Percentiles rank a stretch among this genome's conserved stretches.
Conservation (phyloP, 169 alveolate genomes). For the Cyclospora cayetanensis region DNA sequence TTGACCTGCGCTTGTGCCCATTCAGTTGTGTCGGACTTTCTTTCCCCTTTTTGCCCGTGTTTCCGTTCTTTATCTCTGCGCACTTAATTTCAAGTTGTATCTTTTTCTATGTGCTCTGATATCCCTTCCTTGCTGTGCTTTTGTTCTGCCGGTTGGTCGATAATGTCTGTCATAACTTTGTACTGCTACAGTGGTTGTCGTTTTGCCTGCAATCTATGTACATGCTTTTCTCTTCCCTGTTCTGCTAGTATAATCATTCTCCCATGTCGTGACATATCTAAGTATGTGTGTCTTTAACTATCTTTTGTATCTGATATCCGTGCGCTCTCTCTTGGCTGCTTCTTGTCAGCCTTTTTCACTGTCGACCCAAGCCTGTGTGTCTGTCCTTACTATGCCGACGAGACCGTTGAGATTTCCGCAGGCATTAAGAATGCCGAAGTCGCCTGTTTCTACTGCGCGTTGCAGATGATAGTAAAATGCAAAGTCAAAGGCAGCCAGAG, state of each 20-base stretch:
- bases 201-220: too few species aligned
- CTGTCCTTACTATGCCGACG: constrained; percentile 47
- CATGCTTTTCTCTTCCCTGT: too few species aligned
- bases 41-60: neutral
- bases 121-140: neutral
- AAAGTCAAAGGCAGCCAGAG: constrained; percentile 58
- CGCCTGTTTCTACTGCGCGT: constrained; percentile 21
- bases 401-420: constrained; percentile 43
- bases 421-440: neutral
- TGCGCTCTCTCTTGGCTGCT: too few species aligned
- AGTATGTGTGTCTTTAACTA: too few species aligned
- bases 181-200: too few species aligned
- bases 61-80: neutral
- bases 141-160: neutral
- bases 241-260: too few species aligned
- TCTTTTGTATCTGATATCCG: too few species aligned
- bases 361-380: too few species aligned
- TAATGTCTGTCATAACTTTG: too few species aligned
- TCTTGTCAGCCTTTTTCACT: too few species aligned
- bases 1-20: neutral
- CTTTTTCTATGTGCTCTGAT: neutral
- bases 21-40: neutral
- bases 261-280: too few species aligned
- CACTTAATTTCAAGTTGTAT: too few species aligned
- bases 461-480: constrained; percentile 44